A percentile compares a stretch with the other conserved stretches of the same genome.
Evolutionary conservation across 1,139 yeast species (phyloP).

Genomic region (Scheffersomyces segobiensis): DNA sequence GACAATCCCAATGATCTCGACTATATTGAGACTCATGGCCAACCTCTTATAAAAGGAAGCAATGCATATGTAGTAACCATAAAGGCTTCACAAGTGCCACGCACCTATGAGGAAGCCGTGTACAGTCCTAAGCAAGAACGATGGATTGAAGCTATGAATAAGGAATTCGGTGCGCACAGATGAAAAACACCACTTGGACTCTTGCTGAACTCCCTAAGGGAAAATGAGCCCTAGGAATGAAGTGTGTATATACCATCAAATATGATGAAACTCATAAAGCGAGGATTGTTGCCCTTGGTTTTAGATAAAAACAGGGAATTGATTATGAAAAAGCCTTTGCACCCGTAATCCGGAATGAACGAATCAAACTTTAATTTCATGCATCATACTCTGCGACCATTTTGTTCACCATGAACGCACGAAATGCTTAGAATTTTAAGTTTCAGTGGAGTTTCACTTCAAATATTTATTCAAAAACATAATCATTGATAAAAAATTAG

Average conservation of each 20-base stretch:
- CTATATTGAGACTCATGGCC: not conserved
- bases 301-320: conserved; percentile 14
- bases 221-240: conserved; percentile 1
- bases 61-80: not conserved
- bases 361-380: conserved; percentile 12
- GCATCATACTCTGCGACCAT: too few species aligned
- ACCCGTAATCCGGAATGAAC: conserved; percentile 16
- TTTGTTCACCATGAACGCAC: too few species aligned
- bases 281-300: conserved; percentile 17
- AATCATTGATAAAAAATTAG: too few species aligned
- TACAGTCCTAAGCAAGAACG: not conserved
- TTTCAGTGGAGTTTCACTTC: too few species aligned
- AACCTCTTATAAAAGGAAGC: not conserved
- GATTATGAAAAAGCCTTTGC: conserved; percentile 20
- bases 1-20: not conserved
- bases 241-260: conserved; percentile 8
- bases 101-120: too few species aligned
- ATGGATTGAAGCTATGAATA: not conserved
- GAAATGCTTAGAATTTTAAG: too few species aligned
- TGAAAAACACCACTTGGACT: conserved; percentile 3
- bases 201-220: conserved; percentile 2
- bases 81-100: not conserved
- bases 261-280: conserved; percentile 13
- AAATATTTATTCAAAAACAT: too few species aligned
- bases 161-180: not conserved